Base-by-base conservation (phyloP, 495 filamentous ascomycete species). In the Penicillium subrubescens region DNA sequence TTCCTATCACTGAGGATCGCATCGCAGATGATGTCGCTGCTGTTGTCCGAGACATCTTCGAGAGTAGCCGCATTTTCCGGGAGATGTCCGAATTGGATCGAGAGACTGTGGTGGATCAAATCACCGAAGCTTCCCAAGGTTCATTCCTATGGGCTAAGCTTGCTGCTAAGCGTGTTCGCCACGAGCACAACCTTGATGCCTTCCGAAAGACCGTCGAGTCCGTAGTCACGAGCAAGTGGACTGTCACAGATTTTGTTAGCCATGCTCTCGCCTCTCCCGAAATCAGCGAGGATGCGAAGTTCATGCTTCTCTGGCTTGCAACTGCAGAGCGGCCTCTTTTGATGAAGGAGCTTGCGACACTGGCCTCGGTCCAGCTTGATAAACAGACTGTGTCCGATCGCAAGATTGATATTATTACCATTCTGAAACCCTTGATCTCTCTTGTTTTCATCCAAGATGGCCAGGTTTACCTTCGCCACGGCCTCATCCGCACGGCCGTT, bases 71-170 rank as follows among this genome's bases (percentile, higher is more conserved):
- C 43, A 43, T 41, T 31, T 75, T 67, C 66, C 48, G 39, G 1
- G 29, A 35, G 5, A 59, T 75, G 46, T 27, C 64, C 23, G 72
- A 75, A 54, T 34, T 72, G 62, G 67, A 72, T 37, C 67, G 69
- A 56, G 77, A 79, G 50, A 70, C 73, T n/a, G 53, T 62, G 4
- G 65, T 78, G 51, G 73, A 73, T n/a, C 68, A 73, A 17, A 73
- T 79, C 23, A 65, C 72, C 17, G 73, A 78, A 57, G 76, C 71
- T 15, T 65, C 75, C 27, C 60, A 68, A 25, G 75, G 77, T 17
- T 79, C 75, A 29, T 79, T 79, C 64, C 59, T 77, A 0, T 78
- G 74, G 74, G 77, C 75, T 14, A 79, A 78, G 61, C 69, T 79
- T n/a, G 70, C 69, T 46, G 55, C 73, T 10, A 76, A 74, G 64